Evolutionary conservation across 257 asterid species (phyloP).

Genomic region (Striga asiatica): DNA sequence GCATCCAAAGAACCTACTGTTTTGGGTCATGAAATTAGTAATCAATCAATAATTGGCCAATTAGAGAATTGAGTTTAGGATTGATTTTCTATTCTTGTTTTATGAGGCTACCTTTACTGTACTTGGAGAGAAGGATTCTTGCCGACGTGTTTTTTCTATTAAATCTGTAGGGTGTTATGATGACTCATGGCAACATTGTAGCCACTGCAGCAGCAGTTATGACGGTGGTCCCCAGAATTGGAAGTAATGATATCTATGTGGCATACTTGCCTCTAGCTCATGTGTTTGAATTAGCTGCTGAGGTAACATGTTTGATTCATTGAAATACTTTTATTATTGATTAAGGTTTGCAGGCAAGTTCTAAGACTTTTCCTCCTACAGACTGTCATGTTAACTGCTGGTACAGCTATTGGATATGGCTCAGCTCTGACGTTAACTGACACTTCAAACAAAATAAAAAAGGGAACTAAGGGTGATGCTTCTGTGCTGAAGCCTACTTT

Average conservation of each 20-base stretch:
- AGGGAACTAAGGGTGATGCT: conserved; percentile 87
- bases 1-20: neutral
- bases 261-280: conserved; percentile 96
- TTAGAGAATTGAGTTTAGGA: too few species aligned
- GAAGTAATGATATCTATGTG: conserved; percentile 59
- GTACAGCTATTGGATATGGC: conserved; percentile 79
- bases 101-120: conserved; percentile 9
- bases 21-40: conserved; percentile 10
- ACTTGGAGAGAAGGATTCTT: neutral
- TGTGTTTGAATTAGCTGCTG: conserved; percentile 88
- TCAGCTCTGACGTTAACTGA: conserved; percentile 81
- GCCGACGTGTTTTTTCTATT: neutral
- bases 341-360: neutral
- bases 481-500: conserved; percentile 68
- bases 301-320: conserved; percentile 41
- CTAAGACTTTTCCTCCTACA: conserved; percentile 31
- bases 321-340: neutral
- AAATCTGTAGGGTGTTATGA: conserved; percentile 82
- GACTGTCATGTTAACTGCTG: conserved; percentile 80
- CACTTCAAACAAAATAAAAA: conserved; percentile 79
- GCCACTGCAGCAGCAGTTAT: conserved; percentile 89
- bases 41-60: conserved; percentile 11
- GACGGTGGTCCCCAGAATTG: conserved; percentile 68
- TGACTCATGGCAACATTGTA: conserved; percentile 82
- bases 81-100: neutral